These are phyloP conservation scores for Acacia pycnantha DNA, from an alignment of 331 rosid genomes.

Conservation along the genomic window DNA sequence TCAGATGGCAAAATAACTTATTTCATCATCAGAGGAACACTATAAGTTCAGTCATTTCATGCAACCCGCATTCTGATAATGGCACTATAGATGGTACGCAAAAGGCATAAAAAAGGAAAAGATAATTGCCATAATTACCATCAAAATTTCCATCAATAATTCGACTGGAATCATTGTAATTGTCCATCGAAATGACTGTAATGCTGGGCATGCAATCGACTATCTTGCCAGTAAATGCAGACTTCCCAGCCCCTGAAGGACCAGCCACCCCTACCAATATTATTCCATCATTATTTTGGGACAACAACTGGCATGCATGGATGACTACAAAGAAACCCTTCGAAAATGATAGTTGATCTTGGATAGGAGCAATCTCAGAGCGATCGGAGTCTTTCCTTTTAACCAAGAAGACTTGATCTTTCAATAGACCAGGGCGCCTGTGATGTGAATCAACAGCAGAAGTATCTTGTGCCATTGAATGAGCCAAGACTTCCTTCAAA, in stretches of 20 bases:
- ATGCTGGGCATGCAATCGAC: constrained; percentile 6
- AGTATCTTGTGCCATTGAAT: constrained; percentile 9
- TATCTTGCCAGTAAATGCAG: constrained; percentile 1
- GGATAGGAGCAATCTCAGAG: constrained; percentile 7
- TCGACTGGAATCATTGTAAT: constrained; percentile 14
- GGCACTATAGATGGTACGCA: not conserved
- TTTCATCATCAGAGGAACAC: not conserved
- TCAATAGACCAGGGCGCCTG: not conserved
- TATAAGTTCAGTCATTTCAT: not conserved
- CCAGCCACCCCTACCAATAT: constrained; percentile 12
- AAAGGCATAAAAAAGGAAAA: not conserved
- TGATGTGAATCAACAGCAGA: constrained; percentile 10
- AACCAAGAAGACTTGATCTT: constrained; percentile 13
- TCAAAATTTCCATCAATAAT: constrained; percentile 14
- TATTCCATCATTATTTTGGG: constrained; percentile 13
- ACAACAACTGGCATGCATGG: constrained; percentile 11
- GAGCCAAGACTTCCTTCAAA: not conserved
- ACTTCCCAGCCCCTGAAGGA: constrained; percentile 19
- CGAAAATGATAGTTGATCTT: constrained; percentile 2
- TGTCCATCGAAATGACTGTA: constrained; percentile 9
- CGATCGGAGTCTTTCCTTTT: not conserved
- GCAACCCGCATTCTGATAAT: not conserved
- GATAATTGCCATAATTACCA: constrained; percentile 1
- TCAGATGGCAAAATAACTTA: not conserved
- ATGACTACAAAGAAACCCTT: constrained; percentile 12